Evolutionary conservation across 257 asterid genomes (phyloP), one percentile per base, ranked within the genome.

Genomic region (Solanum etuberosum): DNA sequence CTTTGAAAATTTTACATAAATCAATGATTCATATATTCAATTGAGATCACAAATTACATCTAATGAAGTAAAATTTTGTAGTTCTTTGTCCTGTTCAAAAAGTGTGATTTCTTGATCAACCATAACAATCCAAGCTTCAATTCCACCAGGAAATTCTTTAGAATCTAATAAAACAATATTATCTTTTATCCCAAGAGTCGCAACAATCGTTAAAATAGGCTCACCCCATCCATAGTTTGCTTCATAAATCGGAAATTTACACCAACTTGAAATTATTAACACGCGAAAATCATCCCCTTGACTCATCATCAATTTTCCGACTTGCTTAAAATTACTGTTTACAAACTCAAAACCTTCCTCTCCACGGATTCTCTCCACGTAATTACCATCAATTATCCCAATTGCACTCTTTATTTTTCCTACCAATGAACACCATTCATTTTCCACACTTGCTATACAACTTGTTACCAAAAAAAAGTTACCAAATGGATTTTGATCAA

Each of bases 141-240:
- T 81, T 29, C 90, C 91, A 3, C 89, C 86, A 43, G 21, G 85
- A 87, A 65, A 54, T 57, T 57, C 84, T n/a, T 16, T 18, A 8
- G 91, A 88, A 83, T 91, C 91, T 34, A 88, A 68, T 6, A 91
- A 59, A 21, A 21, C 43, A 35, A 87, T 72, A 5, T 18, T 29
- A 73, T 91, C 65, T 46, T 84, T 90, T 25, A 51, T 4, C 31
- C 89, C 54, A 43, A 63, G 85, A 29, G 91, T 87, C 0, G 88
- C 91, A n/a, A 86, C 86, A 43, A 89, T 88, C 25, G 91, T 88
- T 92, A 91, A 93, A 57, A n/a, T 86, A 23, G 98, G 91, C 87
- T 61, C 90, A 40, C 97, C 95, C 97, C 96, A 94, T 65, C 96
- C 96, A 38, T 93, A 93, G 89, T 94, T 93, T 0, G 92, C 91